Conservation (phyloP, 1,284 basidiomycete genomes). For the Entoloma clypeatum region DNA sequence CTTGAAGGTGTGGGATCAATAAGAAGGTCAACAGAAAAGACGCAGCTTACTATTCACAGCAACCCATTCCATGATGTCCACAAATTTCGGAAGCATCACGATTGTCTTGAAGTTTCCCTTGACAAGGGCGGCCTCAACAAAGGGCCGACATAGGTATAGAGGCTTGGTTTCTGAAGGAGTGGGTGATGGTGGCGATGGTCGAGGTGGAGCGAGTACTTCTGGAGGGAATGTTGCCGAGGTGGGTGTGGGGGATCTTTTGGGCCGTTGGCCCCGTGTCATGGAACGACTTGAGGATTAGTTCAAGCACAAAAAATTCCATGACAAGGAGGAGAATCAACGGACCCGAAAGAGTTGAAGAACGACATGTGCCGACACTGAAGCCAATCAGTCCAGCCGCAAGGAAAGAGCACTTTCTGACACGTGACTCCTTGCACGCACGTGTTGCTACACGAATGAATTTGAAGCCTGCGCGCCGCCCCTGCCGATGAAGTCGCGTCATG, state of each 20-base stretch:
- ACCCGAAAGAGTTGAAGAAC: slow-evolving; percentile 78
- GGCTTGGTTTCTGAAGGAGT: slow-evolving; percentile 50
- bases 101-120: slow-evolving; percentile 99
- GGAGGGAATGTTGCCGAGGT: slow-evolving; percentile 59
- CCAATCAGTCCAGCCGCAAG: slow-evolving; percentile 26
- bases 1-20: slow-evolving; percentile 36
- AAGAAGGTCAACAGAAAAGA: slow-evolving; percentile 5
- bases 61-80: slow-evolving; percentile 98
- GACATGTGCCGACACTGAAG: slow-evolving; percentile 48
- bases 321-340: slow-evolving; percentile 23
- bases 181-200: slow-evolving; percentile 41
- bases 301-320: slow-evolving; percentile 3
- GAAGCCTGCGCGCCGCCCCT: no score
- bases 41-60: slow-evolving; percentile 93
- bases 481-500: no score
- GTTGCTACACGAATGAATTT: no score
- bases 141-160: slow-evolving; percentile 90
- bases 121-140: slow-evolving; percentile 94
- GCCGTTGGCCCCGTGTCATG: slow-evolving; percentile 64
- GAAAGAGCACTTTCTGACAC: no score
- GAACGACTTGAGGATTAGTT: slow-evolving; percentile 46
- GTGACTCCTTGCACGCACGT: no score
- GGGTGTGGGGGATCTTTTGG: slow-evolving; percentile 67
- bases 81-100: slow-evolving; percentile 95
- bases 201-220: slow-evolving; percentile 39